Base-by-base conservation (phyloP, 345 rosid genomes). In the Gynandropsis gynandra region DNA sequence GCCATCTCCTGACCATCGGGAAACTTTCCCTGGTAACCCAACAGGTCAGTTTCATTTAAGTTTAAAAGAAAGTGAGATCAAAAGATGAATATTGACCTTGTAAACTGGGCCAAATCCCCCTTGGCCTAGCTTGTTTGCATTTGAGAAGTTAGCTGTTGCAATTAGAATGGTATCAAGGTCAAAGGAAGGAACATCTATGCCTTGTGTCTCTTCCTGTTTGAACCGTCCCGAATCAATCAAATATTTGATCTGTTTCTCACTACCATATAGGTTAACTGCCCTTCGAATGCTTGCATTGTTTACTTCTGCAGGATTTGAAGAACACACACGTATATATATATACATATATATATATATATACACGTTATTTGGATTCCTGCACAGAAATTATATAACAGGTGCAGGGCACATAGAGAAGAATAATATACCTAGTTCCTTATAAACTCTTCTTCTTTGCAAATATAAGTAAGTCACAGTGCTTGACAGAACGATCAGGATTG, bases 21-120 rank as follows among this genome's bases (percentile, higher is more conserved):
- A 50, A 84, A 63, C 50, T 40, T 58, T 7, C 79, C 89, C 83
- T 81, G 67, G 34, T 42, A 0, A 10, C 19, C 16, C n/a, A n/a
- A n/a, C n/a, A n/a, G n/a, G n/a, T n/a, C n/a, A n/a, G n/a, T 42
- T 4, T 27, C 7, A 4, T 7, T 47, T 16, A 29, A 44, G 10
- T 12, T 20, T 8, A 2, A 34, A 20, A 9, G 18, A 15, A 15
- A 60, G 14, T 15, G 14, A 34, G 14, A 51, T 24, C 1, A 1
- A 43, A 36, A 45, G 32, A 36, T 17, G 29, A 54, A 14, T 39
- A 14, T 16, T 16, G 40, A 60, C 93, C 78, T 74, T 80, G 66
- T 83, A 83, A 62, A 86, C 95, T 4, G 76, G 80, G 33, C 95
- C 92, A 58, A 75, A 86, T 15, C 93, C 86, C 12, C 92, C 95